These are phyloP conservation scores for Dactylis glomerata DNA, from an alignment of 176 grass and related monocot species.

Conservation along the genomic window DNA sequence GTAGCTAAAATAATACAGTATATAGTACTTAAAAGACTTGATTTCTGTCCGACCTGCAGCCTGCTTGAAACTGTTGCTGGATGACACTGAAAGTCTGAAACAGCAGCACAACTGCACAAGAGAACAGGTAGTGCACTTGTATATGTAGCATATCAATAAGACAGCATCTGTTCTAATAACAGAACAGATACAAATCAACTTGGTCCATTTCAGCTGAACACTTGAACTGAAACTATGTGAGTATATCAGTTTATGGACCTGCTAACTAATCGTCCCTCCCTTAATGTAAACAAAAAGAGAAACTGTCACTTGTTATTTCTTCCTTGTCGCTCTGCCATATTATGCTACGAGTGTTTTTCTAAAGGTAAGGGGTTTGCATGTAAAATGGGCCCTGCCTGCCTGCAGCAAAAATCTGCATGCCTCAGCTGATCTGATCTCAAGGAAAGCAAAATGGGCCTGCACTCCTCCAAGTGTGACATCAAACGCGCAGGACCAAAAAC, in stretches of 20 bases:
- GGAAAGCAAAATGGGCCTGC: not conserved
- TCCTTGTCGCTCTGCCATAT: not conserved
- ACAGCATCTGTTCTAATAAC: not conserved
- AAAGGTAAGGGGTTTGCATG: not conserved
- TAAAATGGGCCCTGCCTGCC: not conserved
- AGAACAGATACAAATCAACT: not conserved
- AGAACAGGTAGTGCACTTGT: not conserved
- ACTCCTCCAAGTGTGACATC: not conserved
- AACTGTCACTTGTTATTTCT: not conserved
- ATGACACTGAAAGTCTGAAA: not conserved
- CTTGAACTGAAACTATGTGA: not conserved
- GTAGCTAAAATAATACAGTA: not conserved
- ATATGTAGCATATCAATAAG: not conserved
- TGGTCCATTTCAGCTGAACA: not conserved
- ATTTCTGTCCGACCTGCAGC: not conserved
- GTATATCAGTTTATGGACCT: not conserved
- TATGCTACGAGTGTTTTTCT: not conserved
- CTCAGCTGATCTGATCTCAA: slow-evolving; percentile 11
- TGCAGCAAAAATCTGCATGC: not conserved
- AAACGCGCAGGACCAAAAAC: not conserved
- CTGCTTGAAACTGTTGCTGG: not conserved
- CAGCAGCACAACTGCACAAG: not conserved
- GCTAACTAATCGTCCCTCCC: not conserved
- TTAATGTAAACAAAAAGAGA: not conserved
- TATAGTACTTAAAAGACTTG: not conserved